A percentile compares a stretch with the other conserved stretches of the same genome.
These are phyloP conservation scores for Suillus brevipes DNA, from an alignment of 768 basidiomycete species.

Conservation along the genomic window DNA sequence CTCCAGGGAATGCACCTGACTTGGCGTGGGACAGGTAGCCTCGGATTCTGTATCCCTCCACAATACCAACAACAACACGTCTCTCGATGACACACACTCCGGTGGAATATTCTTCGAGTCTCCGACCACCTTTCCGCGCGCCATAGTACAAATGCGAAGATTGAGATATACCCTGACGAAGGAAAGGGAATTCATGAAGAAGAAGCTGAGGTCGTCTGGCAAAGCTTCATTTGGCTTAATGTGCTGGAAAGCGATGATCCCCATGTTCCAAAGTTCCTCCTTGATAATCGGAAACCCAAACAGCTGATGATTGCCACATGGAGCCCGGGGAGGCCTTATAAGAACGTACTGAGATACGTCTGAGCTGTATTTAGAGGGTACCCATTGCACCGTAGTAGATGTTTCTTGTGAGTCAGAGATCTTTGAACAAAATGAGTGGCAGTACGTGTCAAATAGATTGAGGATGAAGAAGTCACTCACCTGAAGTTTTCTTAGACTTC, in stretches of 20 bases:
- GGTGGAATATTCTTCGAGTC: neutral
- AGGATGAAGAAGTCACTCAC: neutral
- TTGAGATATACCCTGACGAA: too few relatives aligned
- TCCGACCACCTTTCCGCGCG: too few relatives aligned
- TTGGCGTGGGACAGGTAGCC: neutral
- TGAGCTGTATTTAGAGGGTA: neutral
- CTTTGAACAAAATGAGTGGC: neutral
- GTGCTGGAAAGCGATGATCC: neutral
- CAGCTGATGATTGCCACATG: neutral
- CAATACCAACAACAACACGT: neutral
- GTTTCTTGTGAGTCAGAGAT: neutral
- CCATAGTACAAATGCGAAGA: too few relatives aligned
- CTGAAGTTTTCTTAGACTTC: neutral
- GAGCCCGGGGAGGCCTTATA: neutral
- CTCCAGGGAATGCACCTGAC: neutral
- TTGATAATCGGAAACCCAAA: neutral
- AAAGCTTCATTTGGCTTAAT: too few relatives aligned
- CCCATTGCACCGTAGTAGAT: neutral
- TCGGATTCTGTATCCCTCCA: neutral
- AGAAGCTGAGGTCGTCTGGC: too few relatives aligned
- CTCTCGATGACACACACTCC: neutral
- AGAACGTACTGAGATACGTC: neutral
- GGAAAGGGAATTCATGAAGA: too few relatives aligned
- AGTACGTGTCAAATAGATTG: too few relatives aligned
- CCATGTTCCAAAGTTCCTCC: neutral